Percentiles rank a stretch among this genome's conserved stretches.
phyloP scores from a whole-genome alignment of 2,329 filamentous ascomycete genomes.

The Pseudogymnoascus sp. region DNA sequence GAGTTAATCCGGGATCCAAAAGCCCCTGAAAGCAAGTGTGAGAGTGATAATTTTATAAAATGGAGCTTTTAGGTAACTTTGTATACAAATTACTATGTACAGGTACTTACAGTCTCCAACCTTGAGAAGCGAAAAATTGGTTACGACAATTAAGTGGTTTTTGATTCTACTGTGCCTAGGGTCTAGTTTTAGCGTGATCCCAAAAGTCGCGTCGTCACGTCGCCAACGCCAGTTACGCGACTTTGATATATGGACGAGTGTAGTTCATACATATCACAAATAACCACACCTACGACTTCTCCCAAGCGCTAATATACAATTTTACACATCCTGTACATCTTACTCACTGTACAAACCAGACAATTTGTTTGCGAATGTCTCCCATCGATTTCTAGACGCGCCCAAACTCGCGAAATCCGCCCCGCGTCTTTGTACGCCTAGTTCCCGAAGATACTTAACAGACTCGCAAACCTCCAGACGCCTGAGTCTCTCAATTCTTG shows the following conservation, averaged over 20 bases:
- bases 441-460: background rate
- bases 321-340: slow-evolving; percentile 1
- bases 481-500: background rate
- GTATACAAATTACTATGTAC: too few relatives aligned
- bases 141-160: slow-evolving; percentile 6
- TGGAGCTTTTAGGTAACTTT: too few relatives aligned
- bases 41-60: too few relatives aligned
- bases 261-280: background rate
- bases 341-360: background rate
- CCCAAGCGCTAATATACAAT: background rate
- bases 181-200: background rate
- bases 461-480: background rate
- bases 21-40: too few relatives aligned
- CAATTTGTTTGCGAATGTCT: background rate
- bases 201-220: slow-evolving; percentile 6
- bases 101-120: too few relatives aligned
- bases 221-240: slow-evolving; percentile 6
- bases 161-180: background rate
- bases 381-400: background rate
- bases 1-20: too few relatives aligned
- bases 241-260: slow-evolving; percentile 3
- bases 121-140: too few relatives aligned
- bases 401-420: background rate
- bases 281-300: slow-evolving; percentile 3
- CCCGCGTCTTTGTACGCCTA: background rate